Conservation (phyloP, 23 red algal species). For the Gracilaria vermiculophylla region DNA sequence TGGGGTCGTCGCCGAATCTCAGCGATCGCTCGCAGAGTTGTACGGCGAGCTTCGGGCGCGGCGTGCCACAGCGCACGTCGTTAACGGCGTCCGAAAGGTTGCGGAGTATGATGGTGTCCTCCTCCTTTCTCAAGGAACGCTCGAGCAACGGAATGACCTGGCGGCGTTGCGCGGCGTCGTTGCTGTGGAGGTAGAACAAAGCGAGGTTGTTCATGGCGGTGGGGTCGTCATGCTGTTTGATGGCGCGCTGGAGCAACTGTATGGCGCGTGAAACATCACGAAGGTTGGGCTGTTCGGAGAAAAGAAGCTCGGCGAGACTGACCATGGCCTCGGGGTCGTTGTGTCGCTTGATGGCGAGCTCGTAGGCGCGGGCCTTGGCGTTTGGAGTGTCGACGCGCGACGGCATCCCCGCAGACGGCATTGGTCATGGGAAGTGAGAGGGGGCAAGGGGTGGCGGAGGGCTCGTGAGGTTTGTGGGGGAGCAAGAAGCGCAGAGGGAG, state of each 20-base stretch:
- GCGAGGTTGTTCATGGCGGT: neutral
- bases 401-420: neutral
- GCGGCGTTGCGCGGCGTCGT: neutral
- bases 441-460: neutral
- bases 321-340: neutral
- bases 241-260: neutral
- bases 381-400: neutral
- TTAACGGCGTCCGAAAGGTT: slow-evolving; percentile 4
- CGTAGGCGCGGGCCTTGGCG: neutral
- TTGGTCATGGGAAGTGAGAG: neutral
- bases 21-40: neutral
- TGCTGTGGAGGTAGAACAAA: neutral
- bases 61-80: neutral
- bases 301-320: neutral
- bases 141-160: neutral
- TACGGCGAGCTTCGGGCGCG: neutral
- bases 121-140: neutral
- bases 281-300: neutral
- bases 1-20: neutral
- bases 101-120: neutral
- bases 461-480: neutral
- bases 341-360: neutral
- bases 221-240: neutral
- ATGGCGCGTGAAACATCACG: neutral
- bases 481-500: neutral